Evolutionary conservation across 371 early-diverging fungal species (phyloP), one percentile per base, ranked within the genome.

Genomic region (Fennellomyces sp.): DNA sequence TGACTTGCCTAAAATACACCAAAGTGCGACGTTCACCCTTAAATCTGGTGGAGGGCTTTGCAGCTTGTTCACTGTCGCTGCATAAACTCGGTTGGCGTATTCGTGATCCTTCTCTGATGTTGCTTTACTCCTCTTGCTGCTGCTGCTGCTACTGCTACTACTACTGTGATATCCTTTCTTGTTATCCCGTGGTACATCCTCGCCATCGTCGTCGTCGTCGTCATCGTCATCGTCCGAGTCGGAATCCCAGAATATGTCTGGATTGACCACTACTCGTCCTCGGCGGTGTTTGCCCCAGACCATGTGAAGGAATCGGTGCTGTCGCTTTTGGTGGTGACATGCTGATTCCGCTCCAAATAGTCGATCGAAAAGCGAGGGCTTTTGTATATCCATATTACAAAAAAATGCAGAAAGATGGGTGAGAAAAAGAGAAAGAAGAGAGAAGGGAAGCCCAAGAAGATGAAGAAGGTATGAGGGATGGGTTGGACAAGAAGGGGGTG

Each of bases 361-460:
- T 23, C 45, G 45, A 23, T 42, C 23, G 21, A 35, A 53, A 55
- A 55, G 17, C 29, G 38, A 55, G n/a, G 41, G 19, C 21, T 25
- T 41, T 35, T 27, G 45, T 21, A 42, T 19, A 42, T 42, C 23
- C 45, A 47, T 15, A 2, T 29, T 36, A 15, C 2, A 26, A 25
- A 12, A 47, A 13, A 33, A 36, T 39, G 31, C 59, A 35, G 35
- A 53, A 36, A 51, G 41, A 28, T 55, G 31, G 38, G 50, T 11
- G 50, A 48, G 56, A 35, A 30, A 53, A 60, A 52, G 15, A 50
- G 41, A 26, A 25, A 29, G 48, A 30, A 31, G 10, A 26, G 51
- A 48, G 28, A 31, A 57, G 52, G 28, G 42, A 47, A 49, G 51
- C 17, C 26, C 25, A 21, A 47, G 38, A 52, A 54, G 38, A 54